phyloP scores from a whole-genome alignment of 23 red algal genomes.

The Chondrus crispus region DNA sequence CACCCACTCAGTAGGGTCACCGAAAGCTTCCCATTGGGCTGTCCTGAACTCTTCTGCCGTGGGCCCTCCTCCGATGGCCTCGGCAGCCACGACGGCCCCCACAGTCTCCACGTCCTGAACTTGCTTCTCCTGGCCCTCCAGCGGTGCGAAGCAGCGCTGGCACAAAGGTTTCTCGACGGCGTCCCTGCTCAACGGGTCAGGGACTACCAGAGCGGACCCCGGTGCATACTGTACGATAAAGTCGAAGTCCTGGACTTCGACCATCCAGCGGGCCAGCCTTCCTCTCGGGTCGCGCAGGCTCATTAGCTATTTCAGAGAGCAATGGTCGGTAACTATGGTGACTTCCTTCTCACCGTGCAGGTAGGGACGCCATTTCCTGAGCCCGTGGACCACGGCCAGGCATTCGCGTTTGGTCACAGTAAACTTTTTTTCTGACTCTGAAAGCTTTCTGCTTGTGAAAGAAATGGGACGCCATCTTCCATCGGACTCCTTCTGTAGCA shows the following conservation, averaged over 20 bases:
- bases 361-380: neutral
- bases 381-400: neutral
- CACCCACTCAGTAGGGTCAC: neutral
- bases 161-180: neutral
- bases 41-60: neutral
- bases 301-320: neutral
- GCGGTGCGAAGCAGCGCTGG: neutral
- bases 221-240: neutral
- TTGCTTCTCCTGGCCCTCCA: neutral
- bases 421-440: neutral
- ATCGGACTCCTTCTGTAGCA: neutral
- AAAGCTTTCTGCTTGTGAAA: neutral
- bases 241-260: neutral
- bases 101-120: neutral
- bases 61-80: neutral
- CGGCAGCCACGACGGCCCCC: neutral
- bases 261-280: neutral
- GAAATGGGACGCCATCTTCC: neutral
- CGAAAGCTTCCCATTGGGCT: neutral
- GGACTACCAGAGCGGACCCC: neutral
- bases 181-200: neutral
- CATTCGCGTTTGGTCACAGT: neutral
- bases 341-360: neutral
- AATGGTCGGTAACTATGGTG: neutral
- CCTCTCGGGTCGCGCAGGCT: neutral